These are phyloP conservation scores for Fusarium torulosum DNA, from an alignment of 2,329 filamentous ascomycete species.

Conservation along the genomic window DNA sequence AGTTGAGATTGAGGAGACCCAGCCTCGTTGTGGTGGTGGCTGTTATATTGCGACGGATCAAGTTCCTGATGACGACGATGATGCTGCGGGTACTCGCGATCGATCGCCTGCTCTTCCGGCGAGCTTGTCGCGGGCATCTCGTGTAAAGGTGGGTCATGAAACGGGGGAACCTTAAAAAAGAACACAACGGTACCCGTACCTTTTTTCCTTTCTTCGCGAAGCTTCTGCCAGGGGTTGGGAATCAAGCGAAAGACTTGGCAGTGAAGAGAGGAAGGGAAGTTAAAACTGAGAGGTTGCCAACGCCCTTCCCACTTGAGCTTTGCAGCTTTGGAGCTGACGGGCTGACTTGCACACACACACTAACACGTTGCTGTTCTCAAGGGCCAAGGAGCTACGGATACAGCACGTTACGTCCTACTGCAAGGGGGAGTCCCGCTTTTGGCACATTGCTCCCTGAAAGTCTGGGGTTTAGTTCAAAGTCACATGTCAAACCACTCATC, in stretches of 20 bases:
- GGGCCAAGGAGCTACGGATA: neutral
- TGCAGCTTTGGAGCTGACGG: neutral
- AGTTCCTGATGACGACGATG: slow-evolving; percentile 38
- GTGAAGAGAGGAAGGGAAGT: slow-evolving; percentile 2
- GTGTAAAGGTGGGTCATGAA: slow-evolving; percentile 47
- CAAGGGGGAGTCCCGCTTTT: slow-evolving; percentile 24
- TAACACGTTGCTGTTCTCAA: neutral
- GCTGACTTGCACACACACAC: slow-evolving; percentile 8
- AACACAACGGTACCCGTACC: slow-evolving; percentile 26
- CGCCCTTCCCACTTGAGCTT: neutral
- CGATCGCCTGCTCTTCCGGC: slow-evolving; percentile 39
- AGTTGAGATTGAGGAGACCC: slow-evolving; percentile 20
- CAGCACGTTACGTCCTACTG: slow-evolving; percentile 3
- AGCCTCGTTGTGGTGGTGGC: slow-evolving; percentile 25
- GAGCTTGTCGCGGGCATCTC: slow-evolving; percentile 45
- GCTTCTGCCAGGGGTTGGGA: slow-evolving; percentile 24
- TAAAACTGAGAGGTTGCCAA: neutral
- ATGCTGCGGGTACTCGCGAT: slow-evolving; percentile 40
- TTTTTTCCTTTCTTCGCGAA: slow-evolving; percentile 17
- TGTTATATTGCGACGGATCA: slow-evolving; percentile 19
- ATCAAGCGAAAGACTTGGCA: slow-evolving; percentile 39
- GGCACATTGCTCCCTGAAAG: slow-evolving; percentile 18
- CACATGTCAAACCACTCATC: slow-evolving; percentile 24
- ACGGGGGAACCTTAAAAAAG: slow-evolving; percentile 20
- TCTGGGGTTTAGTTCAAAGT: slow-evolving; percentile 36